phyloP scores from a whole-genome alignment of 345 rosid genomes.

The Aquilaria sinensis region DNA sequence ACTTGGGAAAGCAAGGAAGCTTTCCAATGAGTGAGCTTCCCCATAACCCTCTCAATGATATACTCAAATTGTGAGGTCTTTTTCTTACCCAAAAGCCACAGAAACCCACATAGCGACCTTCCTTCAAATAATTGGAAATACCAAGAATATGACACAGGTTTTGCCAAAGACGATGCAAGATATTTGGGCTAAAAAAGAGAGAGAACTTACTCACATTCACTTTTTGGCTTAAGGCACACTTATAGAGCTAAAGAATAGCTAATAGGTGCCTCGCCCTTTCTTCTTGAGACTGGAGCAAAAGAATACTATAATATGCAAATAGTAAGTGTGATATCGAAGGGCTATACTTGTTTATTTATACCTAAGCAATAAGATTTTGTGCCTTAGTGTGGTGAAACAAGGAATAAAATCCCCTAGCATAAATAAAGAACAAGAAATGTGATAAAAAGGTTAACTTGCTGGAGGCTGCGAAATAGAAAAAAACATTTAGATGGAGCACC shows the following conservation, averaged over 20 bases:
- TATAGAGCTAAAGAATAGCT: too few relatives aligned
- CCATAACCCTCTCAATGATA: background rate
- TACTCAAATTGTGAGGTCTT: background rate
- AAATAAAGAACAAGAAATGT: background rate
- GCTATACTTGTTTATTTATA: too few relatives aligned
- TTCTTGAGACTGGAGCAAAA: too few relatives aligned
- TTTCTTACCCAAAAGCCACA: background rate
- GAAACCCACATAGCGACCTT: background rate
- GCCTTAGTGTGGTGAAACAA: background rate
- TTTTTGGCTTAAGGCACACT: too few relatives aligned
- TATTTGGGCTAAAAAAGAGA: too few relatives aligned
- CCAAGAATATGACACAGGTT: too few relatives aligned
- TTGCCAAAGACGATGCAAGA: too few relatives aligned
- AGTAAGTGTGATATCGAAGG: background rate
- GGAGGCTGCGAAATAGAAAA: background rate
- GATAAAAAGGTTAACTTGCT: background rate
- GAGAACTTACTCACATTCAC: too few relatives aligned
- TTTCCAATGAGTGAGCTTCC: background rate
- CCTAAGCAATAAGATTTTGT: background rate
- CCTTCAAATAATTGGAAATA: too few relatives aligned
- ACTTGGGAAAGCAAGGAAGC: background rate
- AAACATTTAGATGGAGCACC: background rate
- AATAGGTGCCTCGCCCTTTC: too few relatives aligned
- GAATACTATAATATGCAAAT: background rate
- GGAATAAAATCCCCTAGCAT: too few relatives aligned